Evolutionary conservation across 2,329 filamentous ascomycete species (phyloP).

Genomic region (Neofusicoccum laricinum): DNA sequence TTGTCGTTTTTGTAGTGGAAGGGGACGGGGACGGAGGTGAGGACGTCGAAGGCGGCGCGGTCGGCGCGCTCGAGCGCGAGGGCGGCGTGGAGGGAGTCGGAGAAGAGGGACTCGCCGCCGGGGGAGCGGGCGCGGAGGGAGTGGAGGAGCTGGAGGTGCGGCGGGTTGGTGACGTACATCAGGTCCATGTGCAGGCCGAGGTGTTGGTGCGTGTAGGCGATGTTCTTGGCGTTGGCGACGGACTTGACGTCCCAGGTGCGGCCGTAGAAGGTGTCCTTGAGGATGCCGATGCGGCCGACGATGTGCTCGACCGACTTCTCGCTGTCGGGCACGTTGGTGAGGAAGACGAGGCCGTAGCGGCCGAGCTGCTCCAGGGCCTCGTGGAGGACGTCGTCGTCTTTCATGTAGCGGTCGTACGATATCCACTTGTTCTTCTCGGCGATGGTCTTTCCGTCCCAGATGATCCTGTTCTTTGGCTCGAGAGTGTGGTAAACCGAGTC

Average conservation of each 20-base stretch:
- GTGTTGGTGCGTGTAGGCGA: conserved; percentile 78
- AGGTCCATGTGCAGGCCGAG: conserved; percentile 93
- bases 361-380: conserved; percentile 61
- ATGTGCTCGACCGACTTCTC: conserved; percentile 66
- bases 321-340: conserved; percentile 69
- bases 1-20: conserved; percentile 69
- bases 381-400: conserved; percentile 55
- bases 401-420: conserved; percentile 70
- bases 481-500: conserved; percentile 20
- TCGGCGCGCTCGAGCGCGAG: conserved; percentile 31
- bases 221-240: conserved; percentile 80
- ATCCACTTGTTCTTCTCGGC: conserved; percentile 55
- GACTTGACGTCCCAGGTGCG: conserved; percentile 84
- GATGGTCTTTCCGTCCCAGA: conserved; percentile 33
- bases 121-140: conserved; percentile 76
- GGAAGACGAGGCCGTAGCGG: conserved; percentile 70
- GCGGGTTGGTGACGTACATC: conserved; percentile 67
- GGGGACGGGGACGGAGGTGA: conserved; percentile 47
- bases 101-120: conserved; percentile 85
- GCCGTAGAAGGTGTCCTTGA: conserved; percentile 90
- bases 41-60: conserved; percentile 31
- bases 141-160: conserved; percentile 83
- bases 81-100: conserved; percentile 67
- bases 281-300: conserved; percentile 68
- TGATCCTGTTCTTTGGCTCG: conserved; percentile 28